phyloP scores from a whole-genome alignment of 1,284 basidiomycete genomes.

The Austroboletus novae-zelandiae region DNA sequence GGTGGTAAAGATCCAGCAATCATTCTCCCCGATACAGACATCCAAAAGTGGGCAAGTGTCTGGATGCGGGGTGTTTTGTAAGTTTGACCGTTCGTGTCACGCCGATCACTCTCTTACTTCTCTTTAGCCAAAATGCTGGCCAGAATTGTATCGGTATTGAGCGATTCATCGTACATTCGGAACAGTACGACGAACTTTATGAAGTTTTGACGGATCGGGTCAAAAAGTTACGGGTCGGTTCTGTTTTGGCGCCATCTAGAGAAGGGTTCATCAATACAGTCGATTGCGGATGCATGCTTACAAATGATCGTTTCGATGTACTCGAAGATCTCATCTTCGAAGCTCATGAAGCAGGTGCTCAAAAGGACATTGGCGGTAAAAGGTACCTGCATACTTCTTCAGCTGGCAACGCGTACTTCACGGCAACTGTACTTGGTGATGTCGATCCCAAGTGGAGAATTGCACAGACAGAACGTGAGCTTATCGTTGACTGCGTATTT shows the following conservation, averaged over 20 bases:
- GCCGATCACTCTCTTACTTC: constrained; percentile 1
- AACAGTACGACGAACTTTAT: constrained; percentile 74
- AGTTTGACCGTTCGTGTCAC: constrained; percentile 33
- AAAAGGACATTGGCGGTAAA: constrained; percentile 66
- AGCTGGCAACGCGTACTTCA: constrained; percentile 76
- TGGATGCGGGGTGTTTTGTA: constrained; percentile 90
- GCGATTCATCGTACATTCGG: constrained; percentile 80
- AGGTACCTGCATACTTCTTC: constrained; percentile 64
- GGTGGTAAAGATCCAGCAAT: constrained; percentile 85
- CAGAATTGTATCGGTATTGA: constrained; percentile 99
- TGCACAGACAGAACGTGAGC: constrained; percentile 75
- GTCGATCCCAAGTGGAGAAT: constrained; percentile 76
- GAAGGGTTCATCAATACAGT: constrained; percentile 69
- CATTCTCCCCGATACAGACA: constrained; percentile 70
- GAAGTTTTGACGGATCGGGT: constrained; percentile 62
- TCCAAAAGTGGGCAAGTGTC: constrained; percentile 66
- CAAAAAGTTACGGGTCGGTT: constrained; percentile 66
- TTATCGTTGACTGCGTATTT: not conserved
- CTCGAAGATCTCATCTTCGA: constrained; percentile 71
- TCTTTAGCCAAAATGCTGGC: constrained; percentile 78
- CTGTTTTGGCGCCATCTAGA: constrained; percentile 58
- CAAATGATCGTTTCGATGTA: constrained; percentile 61
- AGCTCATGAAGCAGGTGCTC: constrained; percentile 74
- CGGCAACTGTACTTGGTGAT: constrained; percentile 83
- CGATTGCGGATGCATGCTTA: constrained; percentile 85